phyloP scores from a whole-genome alignment of 2,329 filamentous ascomycete genomes.

The Canariomyces notabilis region DNA sequence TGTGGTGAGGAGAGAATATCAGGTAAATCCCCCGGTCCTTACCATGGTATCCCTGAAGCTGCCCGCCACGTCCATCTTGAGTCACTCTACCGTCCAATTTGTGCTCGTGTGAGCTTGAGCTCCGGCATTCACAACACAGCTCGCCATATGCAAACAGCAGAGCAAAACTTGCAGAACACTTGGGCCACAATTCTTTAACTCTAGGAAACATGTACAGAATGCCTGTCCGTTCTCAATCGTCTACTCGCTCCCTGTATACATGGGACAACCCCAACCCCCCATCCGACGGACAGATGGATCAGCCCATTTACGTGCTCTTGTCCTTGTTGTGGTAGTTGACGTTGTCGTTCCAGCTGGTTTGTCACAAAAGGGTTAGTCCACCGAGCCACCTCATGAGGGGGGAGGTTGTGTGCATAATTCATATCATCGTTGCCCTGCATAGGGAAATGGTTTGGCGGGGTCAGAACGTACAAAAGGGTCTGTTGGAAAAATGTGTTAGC shows the following conservation, averaged over 20 bases:
- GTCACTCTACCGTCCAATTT: not conserved
- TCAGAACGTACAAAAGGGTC: conserved; percentile 19
- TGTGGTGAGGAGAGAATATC: not conserved
- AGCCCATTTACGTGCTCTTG: conserved; percentile 51
- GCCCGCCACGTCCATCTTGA: not conserved
- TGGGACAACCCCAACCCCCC: not conserved
- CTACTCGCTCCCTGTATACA: conserved; percentile 6
- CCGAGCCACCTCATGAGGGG: too few species aligned
- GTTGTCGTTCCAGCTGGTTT: conserved; percentile 76
- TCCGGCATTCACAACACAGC: not conserved
- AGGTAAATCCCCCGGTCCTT: not conserved
- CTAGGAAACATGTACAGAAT: conserved; percentile 31
- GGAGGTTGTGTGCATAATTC: too few species aligned
- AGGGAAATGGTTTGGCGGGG: not conserved
- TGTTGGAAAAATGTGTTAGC: conserved; percentile 1
- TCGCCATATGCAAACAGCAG: not conserved
- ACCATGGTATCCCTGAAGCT: too few species aligned
- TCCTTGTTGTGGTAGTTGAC: conserved; percentile 98
- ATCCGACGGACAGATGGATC: not conserved
- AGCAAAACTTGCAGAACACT: not conserved
- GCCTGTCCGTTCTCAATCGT: conserved; percentile 3
- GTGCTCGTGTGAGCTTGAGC: not conserved
- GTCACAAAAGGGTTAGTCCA: conserved; percentile 19
- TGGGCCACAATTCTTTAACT: conserved; percentile 20
- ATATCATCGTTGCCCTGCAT: too few species aligned